Evolutionary conservation across 1,139 yeast species (phyloP), one percentile per base, ranked within the genome.

Genomic region (Debaryomycetaceae sp.): DNA sequence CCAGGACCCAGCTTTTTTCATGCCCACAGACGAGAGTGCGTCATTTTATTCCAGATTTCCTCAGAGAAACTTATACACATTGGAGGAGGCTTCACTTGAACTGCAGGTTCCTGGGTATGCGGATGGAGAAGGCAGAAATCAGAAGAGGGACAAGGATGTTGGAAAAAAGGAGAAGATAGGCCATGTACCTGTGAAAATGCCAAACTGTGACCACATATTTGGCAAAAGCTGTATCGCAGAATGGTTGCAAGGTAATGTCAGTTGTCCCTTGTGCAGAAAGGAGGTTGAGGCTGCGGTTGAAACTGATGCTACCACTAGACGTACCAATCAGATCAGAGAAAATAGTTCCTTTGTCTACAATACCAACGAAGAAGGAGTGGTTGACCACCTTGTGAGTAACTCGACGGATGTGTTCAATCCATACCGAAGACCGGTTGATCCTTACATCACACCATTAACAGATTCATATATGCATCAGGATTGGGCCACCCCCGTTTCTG

Each of bases 181-280:
- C 5, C 77, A 71, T 47, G 49, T 57, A 1, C 69, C 75, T 0
- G 76, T 70, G n/a, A 58, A 61, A 36, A 69, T 71, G 70, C 75
- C 76, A 2, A 57, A 56, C 36, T 71, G 77, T 48, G 58, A 61
- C 11, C 77, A 71, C 48, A 49, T 69, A 0, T 71, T 71, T 47
- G 77, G 77, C 6, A 60, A 62, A 43, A 51, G 66, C 7, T 71
- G 77, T 49, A 67, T 71, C 19, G 55, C 68, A 4, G 75, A 70
- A 43, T 71, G 77, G 77, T 52, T 71, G 30, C 62, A 63, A 44
- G 52, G 55, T 32, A 64, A 68, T 47, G 73, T 66, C 5, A 67
- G 70, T 46, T 71, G 77, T 50, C 77, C 77, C 7, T 55, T 71
- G 35, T 71, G 77, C 42, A 56, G 77, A n/a, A 62, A 65, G 45